Base-by-base conservation (phyloP, 2,329 filamentous ascomycete species). In the Alternaria triticimaculans region DNA sequence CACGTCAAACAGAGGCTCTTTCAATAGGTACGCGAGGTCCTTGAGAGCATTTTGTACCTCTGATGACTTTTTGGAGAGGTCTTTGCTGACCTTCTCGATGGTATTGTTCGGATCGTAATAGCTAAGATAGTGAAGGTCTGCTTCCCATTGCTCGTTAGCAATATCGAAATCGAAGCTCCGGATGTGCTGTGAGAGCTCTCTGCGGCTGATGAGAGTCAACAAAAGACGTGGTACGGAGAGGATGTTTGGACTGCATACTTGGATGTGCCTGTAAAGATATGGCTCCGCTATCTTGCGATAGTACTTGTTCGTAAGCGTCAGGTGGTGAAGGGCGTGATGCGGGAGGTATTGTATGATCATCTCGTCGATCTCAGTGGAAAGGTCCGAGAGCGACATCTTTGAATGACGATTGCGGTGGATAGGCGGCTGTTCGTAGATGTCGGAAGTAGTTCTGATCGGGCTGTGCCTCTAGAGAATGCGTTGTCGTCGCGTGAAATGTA, bases 401-500 rank as follows among this genome's bases (percentile, higher is more conserved):
- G 15, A 3, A 6, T 3, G 5, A n/a, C 0, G 37, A 18, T 0
- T 18, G 5, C 9, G 37, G 5, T 41, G 3, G n/a, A 18, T 8
- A 18, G n/a, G 37, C 37, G 9, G 15, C n/a, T 9, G 7, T 37
- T 4, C 33, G 15, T 2, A 37, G 8, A n/a, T 9, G 8, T n/a
- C 7, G 33, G 15, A 9, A 9, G 14, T 4, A 8, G 33, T 1
- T 4, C 5, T n/a, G 33, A 37, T 5, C 15, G 7, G 14, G 14
- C 9, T 9, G 33, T n/a, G 4, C 4, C 15, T 37, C 33, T 1
- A 9, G 15, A 37, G 15, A 5, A 8, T 37, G 8, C 8, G 15
- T 37, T 37, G 33, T n/a, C 33, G 2, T 37, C 5, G 33, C 8
- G 4, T n/a, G 5, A 15, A n/a, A 37, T 0, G 4, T 37, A 37